Base-by-base conservation (phyloP, 345 rosid species). In the Eucalyptus fibrosa region DNA sequence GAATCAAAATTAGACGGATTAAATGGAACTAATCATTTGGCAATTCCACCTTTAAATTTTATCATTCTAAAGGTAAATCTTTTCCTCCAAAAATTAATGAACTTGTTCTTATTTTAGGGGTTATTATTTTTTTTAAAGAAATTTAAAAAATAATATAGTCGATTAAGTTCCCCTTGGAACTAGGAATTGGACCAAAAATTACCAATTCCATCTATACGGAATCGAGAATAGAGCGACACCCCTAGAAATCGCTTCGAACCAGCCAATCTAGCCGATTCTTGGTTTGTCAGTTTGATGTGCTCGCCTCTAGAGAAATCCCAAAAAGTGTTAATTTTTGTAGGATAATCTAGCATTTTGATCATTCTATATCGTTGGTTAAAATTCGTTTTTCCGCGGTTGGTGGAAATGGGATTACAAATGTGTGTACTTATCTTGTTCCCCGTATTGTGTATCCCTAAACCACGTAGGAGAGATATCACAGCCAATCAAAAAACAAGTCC, bases 1-100 rank as follows among this genome's bases (percentile, higher is more conserved):
- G 26, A 21, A 21, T 8, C 1, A 53, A 53, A 53, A 0, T 0
- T 0, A 18, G 1, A 21, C 2, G 1, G 11, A 0, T 53, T 0
- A 8, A 2, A 2, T 4, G 11, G 59, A 53, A 21, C 11, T 26
- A 21, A 53, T 53, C 26, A 1, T 53, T 8, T 53, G 24, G 59
- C 26, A 19, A 53, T 53, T 53, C 2, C 26, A 19, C 1, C 5
- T 8, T 8, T 19, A 53, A 0, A 53, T 53, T 53, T 53, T 53
- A 8, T 21, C 11, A 8, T 19, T 53, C 1, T 7, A 0, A 2
- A 8, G 26, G 59, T 19, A 53, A 53, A 19, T 8, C 0, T 53
- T 53, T 53, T 53, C 4, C 0, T 7, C 2, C 56, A 53, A 19
- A 53, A 53, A 3, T 53, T 8, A 53, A 0, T 2, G 0, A 53